Percentiles rank a stretch among this genome's conserved stretches.
phyloP scores from a whole-genome alignment of 169 alveolate genomes.

The Plasmodium vivax region DNA sequence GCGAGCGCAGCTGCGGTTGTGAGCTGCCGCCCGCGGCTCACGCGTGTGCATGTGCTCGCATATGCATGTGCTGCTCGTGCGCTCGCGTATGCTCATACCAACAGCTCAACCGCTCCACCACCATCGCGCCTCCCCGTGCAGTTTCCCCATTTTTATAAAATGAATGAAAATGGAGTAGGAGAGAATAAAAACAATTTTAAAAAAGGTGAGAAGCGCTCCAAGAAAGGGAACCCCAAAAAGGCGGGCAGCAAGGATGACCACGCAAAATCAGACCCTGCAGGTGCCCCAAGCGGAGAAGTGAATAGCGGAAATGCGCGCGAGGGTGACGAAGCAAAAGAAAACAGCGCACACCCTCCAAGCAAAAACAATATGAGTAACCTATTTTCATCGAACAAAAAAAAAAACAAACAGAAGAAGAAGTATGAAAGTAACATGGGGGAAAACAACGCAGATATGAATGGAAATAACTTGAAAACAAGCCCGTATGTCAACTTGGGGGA shows the following conservation, averaged over 20 bases:
- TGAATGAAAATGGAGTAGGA: slow-evolving; percentile 28
- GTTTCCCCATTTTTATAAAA: slow-evolving; percentile 2
- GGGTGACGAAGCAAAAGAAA: not conserved
- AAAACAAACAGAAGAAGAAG: not conserved
- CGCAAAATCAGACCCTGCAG: not conserved
- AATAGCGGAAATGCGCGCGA: not conserved
- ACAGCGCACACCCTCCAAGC: not conserved
- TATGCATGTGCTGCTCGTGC: too few relatives aligned
- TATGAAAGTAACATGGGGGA: not conserved
- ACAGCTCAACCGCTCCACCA: not conserved
- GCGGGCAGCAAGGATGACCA: not conserved
- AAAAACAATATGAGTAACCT: not conserved
- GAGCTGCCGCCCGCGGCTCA: not conserved
- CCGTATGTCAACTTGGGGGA: not conserved
- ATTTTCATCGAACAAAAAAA: not conserved
- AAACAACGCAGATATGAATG: not conserved
- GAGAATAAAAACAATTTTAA: not conserved
- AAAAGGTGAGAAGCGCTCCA: slow-evolving; percentile 4
- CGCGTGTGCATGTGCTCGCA: not conserved
- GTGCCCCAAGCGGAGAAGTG: not conserved
- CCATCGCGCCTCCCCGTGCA: not conserved
- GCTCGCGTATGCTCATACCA: not conserved
- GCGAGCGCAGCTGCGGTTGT: not conserved
- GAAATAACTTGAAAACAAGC: not conserved
- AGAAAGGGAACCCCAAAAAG: not conserved